Base-by-base conservation (phyloP, 257 asterid genomes). In the Coffea canephora region DNA sequence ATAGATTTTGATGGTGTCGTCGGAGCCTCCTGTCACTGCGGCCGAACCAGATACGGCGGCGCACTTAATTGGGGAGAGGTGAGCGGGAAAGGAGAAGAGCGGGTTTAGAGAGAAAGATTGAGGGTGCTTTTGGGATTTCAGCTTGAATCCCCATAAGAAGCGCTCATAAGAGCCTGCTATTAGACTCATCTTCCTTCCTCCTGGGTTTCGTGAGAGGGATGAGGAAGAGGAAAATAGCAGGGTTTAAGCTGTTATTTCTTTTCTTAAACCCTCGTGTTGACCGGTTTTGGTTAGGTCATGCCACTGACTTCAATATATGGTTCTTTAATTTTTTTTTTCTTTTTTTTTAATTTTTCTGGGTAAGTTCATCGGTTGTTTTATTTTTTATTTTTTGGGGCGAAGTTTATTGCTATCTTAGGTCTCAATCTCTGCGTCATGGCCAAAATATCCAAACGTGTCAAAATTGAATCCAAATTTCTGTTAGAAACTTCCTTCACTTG, bases 91-190 rank as follows among this genome's bases (percentile, higher is more conserved):
- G 87, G 98, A 88, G 88, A 95, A 95, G 73, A 90, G 91, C 0
- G 93, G 97, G 45, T 81, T 50, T 8, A 95, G 87, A 73, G 87
- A 41, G 27, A 85, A 77, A 23, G 91, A 73, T 1, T 84, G 50
- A 64, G 90, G 45, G 73, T 80, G 59, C 59, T 89, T 86, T 9
- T 19, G 82, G 61, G 91, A 81, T 80, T 85, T 91, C 1, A 93
- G 76, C 43, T 81, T 89, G 95, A 87, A 95, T 21, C 99, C 99
- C 99, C 99, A 95, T 19, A 95, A 85, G 91, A 93, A 95, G 3
- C 96, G 90, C 90, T 95, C 99, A 81, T 95, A 95, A 2, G 99
- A 95, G 41, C 99, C 99, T 2, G 99, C 99, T 1, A 95, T 88
- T 74, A 95, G 77, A 77, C 91, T 88, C 98, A 93, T 91, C 46